A percentile compares a stretch with the other conserved stretches of the same genome.
phyloP scores from a whole-genome alignment of 305 asterid species.

The Fraxinus sp. region DNA sequence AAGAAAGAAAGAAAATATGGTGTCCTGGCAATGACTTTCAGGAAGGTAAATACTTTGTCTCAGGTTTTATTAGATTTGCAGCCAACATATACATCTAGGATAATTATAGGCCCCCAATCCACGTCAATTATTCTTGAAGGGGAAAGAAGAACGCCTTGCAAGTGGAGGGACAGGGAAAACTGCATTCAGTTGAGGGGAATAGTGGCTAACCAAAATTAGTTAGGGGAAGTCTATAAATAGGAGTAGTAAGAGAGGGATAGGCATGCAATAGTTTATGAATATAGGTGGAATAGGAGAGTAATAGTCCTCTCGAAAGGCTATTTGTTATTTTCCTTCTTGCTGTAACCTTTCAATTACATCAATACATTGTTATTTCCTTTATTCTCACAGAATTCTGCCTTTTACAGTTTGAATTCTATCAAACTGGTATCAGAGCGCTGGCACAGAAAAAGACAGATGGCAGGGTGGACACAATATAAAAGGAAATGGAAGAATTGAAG shows the following conservation, averaged over 20 bases:
- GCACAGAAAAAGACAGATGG: background rate
- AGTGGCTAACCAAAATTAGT: background rate
- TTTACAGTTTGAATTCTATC: background rate
- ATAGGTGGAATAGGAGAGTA: background rate
- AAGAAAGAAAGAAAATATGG: background rate
- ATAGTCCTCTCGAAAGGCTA: background rate
- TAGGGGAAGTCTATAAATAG: background rate
- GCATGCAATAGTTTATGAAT: background rate
- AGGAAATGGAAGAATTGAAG: background rate
- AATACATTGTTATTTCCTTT: background rate
- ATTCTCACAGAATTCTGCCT: background rate
- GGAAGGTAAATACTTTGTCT: background rate
- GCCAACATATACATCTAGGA: conserved; percentile 1
- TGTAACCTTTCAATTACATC: background rate
- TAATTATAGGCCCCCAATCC: background rate
- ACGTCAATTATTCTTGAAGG: background rate
- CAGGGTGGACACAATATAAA: background rate
- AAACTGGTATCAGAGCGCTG: background rate
- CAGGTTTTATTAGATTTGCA: background rate
- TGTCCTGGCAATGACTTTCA: background rate
- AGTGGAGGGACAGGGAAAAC: background rate
- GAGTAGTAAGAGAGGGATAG: background rate
- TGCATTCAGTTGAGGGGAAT: background rate
- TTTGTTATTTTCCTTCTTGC: background rate
- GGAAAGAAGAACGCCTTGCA: background rate